A percentile compares a stretch with the other conserved stretches of the same genome.
phyloP scores from a whole-genome alignment of 352 stramenopile genomes.

The Globisporangium solare region DNA sequence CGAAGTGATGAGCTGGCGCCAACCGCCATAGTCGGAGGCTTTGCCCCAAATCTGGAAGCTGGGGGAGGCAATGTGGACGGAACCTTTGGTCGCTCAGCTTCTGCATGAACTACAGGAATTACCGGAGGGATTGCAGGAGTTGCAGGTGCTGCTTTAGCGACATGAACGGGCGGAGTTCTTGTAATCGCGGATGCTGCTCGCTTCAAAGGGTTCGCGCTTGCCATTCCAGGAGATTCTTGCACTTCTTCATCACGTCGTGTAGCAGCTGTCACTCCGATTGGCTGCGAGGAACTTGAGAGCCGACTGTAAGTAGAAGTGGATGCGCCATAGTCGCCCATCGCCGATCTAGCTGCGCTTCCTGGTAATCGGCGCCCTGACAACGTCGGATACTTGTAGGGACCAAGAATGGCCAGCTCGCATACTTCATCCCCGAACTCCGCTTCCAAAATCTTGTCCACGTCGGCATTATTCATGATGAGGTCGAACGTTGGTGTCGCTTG shows the following conservation, averaged over 20 bases:
- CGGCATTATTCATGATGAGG: conserved; percentile 25
- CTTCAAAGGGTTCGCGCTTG: conserved; percentile 24
- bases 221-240: conserved; percentile 10
- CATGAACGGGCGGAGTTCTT: conserved; percentile 19
- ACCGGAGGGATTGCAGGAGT: background rate
- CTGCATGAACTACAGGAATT: too few relatives aligned
- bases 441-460: conserved; percentile 25
- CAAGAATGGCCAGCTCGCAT: conserved; percentile 25
- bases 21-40: conserved; percentile 8
- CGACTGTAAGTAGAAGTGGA: background rate
- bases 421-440: conserved; percentile 19
- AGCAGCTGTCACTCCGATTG: background rate
- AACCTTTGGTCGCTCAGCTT: background rate
- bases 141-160: conserved; percentile 6
- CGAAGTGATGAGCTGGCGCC: conserved; percentile 10
- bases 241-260: background rate
- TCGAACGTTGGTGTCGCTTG: conserved; percentile 13
- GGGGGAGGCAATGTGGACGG: background rate
- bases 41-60: conserved; percentile 9
- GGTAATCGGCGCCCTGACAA: conserved; percentile 9
- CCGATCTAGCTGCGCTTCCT: conserved; percentile 8
- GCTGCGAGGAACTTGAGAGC: conserved; percentile 7
- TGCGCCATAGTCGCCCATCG: conserved; percentile 10
- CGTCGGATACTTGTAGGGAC: conserved; percentile 24
- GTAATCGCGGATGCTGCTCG: conserved; percentile 25